A percentile compares a stretch with the other conserved stretches of the same genome.
These are phyloP conservation scores for Perkinsus marinus DNA, from an alignment of 169 alveolate genomes.

Conservation along the genomic window DNA sequence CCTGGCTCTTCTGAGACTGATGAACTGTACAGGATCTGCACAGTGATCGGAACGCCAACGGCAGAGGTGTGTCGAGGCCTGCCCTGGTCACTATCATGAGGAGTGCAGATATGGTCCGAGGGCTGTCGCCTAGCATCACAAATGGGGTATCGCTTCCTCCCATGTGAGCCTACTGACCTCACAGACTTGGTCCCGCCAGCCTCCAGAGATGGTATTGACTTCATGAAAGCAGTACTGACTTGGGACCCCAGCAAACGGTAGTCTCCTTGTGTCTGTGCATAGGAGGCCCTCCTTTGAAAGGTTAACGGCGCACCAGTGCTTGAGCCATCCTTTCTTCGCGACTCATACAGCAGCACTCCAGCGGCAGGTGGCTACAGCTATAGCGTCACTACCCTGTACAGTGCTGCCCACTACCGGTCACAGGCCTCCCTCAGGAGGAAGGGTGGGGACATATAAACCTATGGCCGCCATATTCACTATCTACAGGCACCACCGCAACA, in stretches of 20 bases:
- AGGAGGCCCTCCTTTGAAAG: constrained; percentile 6
- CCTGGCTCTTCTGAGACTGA: constrained; percentile 61
- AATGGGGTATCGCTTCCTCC: constrained; percentile 49
- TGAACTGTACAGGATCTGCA: constrained; percentile 53
- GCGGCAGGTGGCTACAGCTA: not conserved
- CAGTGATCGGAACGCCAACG: constrained; percentile 68
- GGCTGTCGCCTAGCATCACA: constrained; percentile 52
- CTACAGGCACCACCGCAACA: no score
- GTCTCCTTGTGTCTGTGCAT: not conserved
- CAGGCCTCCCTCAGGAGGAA: not conserved
- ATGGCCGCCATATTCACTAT: no score
- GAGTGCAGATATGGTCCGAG: constrained; percentile 48
- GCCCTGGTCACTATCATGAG: not conserved
- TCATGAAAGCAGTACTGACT: constrained; percentile 45
- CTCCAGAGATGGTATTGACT: constrained; percentile 55
- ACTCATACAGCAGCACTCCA: not conserved
- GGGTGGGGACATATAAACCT: no score
- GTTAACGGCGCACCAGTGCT: constrained; percentile 49
- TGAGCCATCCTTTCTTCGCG: constrained; percentile 60
- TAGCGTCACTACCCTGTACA: not conserved
- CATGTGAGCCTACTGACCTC: constrained; percentile 40
- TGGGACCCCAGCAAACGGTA: constrained; percentile 55
- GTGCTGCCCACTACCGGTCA: not conserved
- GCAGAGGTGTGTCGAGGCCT: constrained; percentile 47
- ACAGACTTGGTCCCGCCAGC: constrained; percentile 52